Base-by-base conservation (phyloP, 345 rosid species). In the Salix koriyanagi region DNA sequence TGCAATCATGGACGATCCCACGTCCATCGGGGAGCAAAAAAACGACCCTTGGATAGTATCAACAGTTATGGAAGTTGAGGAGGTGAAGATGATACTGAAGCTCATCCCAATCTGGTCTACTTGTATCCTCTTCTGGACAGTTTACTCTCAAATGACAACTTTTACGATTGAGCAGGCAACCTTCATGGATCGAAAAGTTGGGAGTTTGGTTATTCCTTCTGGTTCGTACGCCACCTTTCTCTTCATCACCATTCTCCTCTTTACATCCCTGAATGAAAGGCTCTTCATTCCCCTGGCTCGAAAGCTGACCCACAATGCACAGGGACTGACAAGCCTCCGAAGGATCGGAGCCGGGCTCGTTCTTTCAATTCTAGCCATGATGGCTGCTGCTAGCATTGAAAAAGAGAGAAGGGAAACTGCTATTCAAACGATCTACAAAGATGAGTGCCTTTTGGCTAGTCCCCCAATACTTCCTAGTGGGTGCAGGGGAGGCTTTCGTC, bases 71-170 rank as follows among this genome's bases (percentile, higher is more conserved):
- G 92, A 94, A 76, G 94, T 94, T 5, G 97, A 92, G 81, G 97
- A 94, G 67, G 93, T 94, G 76, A 94, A 94, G 80, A 87, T 92
- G 82, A 91, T 94, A 0, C 14, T 90, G 44, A 91, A 90, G 73
- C 78, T 94, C 69, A 79, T 91, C n/a, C 97, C 97, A 3, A 89
- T 92, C 62, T 94, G 97, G 98, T 87, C 95, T 25, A 92, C 98
- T 1, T 87, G 93, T 78, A 92, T 92, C 79, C 89, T 94, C 41
- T 94, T 92, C 77, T 94, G 97, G 98, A 92, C 98, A 48, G 83
- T 92, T 65, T 94, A 94, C 80, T 92, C 98, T 15, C 98, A 94
- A 70, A 94, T 94, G 97, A 92, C 89, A 4, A 94, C 98, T 23
- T 94, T 94, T 85, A 91, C 96, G 25, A 79, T 92, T 12, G 93